Evolutionary conservation across 2,329 filamentous ascomycete species (phyloP).

Genomic region (Pestalotiopsis sp.): DNA sequence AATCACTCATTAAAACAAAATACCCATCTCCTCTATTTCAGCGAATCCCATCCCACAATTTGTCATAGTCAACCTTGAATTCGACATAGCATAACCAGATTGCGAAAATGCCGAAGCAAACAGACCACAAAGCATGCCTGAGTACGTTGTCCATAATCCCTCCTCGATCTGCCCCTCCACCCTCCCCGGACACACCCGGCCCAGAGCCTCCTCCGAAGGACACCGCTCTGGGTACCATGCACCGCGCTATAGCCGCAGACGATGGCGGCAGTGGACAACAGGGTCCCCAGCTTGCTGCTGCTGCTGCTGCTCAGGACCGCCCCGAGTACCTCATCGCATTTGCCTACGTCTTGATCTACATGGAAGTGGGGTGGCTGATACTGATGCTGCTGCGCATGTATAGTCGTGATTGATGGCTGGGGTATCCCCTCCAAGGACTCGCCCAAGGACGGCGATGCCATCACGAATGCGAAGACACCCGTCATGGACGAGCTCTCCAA

Average conservation of each 20-base stretch:
- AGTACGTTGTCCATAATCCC: constrained; percentile 48
- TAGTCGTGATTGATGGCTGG: constrained; percentile 99
- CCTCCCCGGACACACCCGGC: constrained; percentile 7
- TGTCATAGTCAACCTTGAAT: not conserved
- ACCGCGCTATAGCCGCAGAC: not conserved
- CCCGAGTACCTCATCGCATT: constrained; percentile 45
- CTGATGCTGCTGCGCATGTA: constrained; percentile 44
- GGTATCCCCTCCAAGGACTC: constrained; percentile 82
- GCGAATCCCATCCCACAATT: not conserved
- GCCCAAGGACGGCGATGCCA: constrained; percentile 89
- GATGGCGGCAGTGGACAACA: constrained; percentile 13
- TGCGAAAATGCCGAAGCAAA: constrained; percentile 41
- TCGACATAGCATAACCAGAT: constrained; percentile 30
- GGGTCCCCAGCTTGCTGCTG: constrained; percentile 20
- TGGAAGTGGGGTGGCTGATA: constrained; percentile 57
- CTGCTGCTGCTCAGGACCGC: constrained; percentile 12
- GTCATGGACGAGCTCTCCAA: constrained; percentile 92
- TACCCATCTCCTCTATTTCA: not conserved
- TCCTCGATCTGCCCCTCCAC: constrained; percentile 31
- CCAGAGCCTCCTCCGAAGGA: constrained; percentile 10
- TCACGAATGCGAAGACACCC: constrained; percentile 89
- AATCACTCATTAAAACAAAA: constrained; percentile 14
- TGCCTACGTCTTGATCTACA: constrained; percentile 57
- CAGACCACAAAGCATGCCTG: constrained; percentile 64
- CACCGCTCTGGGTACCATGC: not conserved